Evolutionary conservation across 306 rosid genomes (phyloP).

Genomic region (Prunus fruticosa): DNA sequence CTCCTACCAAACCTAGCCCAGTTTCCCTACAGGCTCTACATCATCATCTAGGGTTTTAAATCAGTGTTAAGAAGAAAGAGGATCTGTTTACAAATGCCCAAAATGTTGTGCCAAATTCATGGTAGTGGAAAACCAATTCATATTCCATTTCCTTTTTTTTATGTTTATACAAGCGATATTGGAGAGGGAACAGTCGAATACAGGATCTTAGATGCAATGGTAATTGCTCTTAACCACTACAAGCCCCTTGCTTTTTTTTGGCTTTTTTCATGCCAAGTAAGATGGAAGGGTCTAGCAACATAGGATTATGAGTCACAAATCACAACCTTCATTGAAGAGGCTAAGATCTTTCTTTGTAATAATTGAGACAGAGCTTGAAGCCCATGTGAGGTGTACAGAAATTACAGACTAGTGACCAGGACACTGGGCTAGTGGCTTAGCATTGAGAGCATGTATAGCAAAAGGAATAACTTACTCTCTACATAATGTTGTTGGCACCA

Average conservation of each 20-base stretch:
- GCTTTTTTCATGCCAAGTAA: not conserved
- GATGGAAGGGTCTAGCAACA: not conserved
- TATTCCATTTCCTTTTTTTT: not conserved
- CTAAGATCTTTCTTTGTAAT: not conserved
- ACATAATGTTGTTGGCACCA: not conserved
- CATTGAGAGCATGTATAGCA: not conserved
- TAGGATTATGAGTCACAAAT: not conserved
- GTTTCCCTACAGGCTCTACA: not conserved
- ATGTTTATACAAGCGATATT: not conserved
- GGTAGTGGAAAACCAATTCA: not conserved
- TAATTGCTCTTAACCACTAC: no score
- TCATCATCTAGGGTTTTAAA: not conserved
- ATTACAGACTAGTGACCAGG: not conserved
- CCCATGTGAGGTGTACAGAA: not conserved
- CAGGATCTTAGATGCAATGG: no score
- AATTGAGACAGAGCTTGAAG: not conserved
- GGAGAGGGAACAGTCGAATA: rapidly evolving
- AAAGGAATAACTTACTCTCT: not conserved
- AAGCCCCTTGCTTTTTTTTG: no score
- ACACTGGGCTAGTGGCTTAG: not conserved
- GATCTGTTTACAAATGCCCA: not conserved
- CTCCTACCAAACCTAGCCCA: not conserved
- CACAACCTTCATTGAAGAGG: not conserved
- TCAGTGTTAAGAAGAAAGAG: not conserved
- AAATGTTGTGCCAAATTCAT: not conserved